Evolutionary conservation across 306 rosid species (phyloP).

Genomic region (Rosa multiflora): DNA sequence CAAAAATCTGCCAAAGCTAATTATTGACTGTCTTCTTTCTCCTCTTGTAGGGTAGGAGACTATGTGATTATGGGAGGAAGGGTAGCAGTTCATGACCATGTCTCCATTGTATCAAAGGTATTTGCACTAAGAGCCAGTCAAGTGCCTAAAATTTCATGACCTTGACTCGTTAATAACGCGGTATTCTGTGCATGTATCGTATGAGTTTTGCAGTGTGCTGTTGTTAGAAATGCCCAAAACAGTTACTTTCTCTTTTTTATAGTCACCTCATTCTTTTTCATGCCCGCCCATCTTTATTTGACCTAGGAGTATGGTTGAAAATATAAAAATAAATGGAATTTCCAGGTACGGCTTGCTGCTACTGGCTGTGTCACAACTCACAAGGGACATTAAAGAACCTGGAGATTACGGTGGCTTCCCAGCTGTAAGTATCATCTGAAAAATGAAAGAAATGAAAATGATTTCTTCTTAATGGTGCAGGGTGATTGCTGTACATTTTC

Average conservation of each 20-base stretch:
- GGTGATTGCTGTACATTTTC: slow-evolving; percentile 11
- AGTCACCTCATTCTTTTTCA: not conserved
- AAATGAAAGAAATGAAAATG: not conserved
- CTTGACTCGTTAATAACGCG: not conserved
- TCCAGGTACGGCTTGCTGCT: slow-evolving; percentile 89
- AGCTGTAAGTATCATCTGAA: slow-evolving; percentile 46
- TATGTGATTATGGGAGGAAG: slow-evolving; percentile 85
- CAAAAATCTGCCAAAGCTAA: slow-evolving; percentile 19
- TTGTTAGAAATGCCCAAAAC: not conserved
- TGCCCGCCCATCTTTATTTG: not conserved
- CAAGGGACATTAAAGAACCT: slow-evolving; percentile 73
- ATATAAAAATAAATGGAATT: slow-evolving; percentile 6
- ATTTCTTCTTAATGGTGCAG: slow-evolving; percentile 1
- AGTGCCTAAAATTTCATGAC: slow-evolving; percentile 2
- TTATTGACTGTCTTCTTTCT: slow-evolving; percentile 18
- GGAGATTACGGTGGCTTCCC: slow-evolving; percentile 92
- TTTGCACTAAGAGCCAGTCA: slow-evolving; percentile 14
- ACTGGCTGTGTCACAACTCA: slow-evolving; percentile 73
- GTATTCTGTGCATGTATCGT: not conserved
- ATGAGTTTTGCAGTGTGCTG: not conserved
- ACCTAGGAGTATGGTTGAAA: not conserved
- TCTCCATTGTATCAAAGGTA: slow-evolving; percentile 75
- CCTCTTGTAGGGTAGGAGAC: slow-evolving; percentile 68
- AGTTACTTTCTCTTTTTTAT: not conserved
- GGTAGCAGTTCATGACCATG: slow-evolving; percentile 85